These are phyloP conservation scores for Jatropha podagrica DNA, from an alignment of 441 rosid species.

Conservation along the genomic window DNA sequence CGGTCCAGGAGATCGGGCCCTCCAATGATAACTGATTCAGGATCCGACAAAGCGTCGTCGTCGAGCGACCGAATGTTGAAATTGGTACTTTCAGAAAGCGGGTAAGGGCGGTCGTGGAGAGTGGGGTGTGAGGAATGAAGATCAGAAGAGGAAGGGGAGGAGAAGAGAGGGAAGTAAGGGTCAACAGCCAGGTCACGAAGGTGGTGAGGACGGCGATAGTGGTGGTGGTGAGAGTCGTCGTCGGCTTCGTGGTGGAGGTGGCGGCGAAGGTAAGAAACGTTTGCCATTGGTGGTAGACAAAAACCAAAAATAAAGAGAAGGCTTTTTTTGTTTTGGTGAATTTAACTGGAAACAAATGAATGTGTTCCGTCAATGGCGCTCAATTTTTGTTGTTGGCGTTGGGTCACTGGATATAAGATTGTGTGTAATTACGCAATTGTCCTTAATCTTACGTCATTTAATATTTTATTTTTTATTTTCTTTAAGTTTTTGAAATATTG, in stretches of 20 bases:
- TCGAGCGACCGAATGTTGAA: conserved; percentile 6
- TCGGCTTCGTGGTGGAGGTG: conserved; percentile 20
- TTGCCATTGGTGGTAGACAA: conserved; percentile 17
- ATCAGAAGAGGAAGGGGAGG: conserved; percentile 7
- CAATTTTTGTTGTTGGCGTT: too few relatives aligned
- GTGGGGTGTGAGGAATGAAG: background rate
- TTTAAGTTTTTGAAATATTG: too few relatives aligned
- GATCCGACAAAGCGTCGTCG: conserved; percentile 35
- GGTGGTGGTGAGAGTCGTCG: conserved; percentile 21
- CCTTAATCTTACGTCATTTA: too few relatives aligned
- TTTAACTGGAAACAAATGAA: background rate
- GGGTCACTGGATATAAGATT: too few relatives aligned
- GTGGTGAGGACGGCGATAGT: conserved; percentile 13
- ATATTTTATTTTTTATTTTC: too few relatives aligned
- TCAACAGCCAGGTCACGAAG: background rate
- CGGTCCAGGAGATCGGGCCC: conserved; percentile 43
- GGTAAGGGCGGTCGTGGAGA: conserved; percentile 6
- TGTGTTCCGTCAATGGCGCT: background rate
- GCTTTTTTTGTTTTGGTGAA: background rate
- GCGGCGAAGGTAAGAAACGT: conserved; percentile 31
- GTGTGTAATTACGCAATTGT: too few relatives aligned
- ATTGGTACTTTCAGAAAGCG: conserved; percentile 1
- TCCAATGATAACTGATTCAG: conserved; percentile 38
- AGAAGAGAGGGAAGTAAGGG: conserved; percentile 14
- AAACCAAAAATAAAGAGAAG: background rate